These are phyloP conservation scores for Viridothelium virens DNA, from an alignment of 495 filamentous ascomycete species.

Conservation along the genomic window DNA sequence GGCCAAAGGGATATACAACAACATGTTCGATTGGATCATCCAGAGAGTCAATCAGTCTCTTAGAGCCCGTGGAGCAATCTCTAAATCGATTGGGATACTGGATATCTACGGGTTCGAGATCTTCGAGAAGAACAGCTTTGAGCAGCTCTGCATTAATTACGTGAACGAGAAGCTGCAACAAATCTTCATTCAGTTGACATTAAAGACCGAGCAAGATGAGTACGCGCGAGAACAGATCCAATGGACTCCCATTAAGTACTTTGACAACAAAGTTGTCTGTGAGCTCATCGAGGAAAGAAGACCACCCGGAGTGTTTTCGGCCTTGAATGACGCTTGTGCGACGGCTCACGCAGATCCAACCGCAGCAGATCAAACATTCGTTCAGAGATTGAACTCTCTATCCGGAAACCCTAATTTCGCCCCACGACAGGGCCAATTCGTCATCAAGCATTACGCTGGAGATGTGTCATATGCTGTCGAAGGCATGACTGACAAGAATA, in stretches of 20 bases:
- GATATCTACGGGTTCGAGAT: slow-evolving; percentile 99
- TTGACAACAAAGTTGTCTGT: slow-evolving; percentile 99
- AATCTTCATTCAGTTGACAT: slow-evolving; percentile 96
- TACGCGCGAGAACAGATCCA: slow-evolving; percentile 93
- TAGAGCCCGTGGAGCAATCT: slow-evolving; percentile 62
- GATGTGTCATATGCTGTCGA: slow-evolving; percentile 93
- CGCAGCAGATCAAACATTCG: slow-evolving; percentile 93
- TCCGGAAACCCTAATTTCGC: slow-evolving; percentile 84
- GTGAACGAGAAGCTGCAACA: slow-evolving; percentile 99
- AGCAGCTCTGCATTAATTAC: slow-evolving; percentile 99
- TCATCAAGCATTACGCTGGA: slow-evolving; percentile 98
- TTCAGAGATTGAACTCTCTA: slow-evolving; percentile 82
- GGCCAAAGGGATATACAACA: slow-evolving; percentile 91
- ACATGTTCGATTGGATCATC: slow-evolving; percentile 98
- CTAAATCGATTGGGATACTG: slow-evolving; percentile 90
- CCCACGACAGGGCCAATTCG: slow-evolving; percentile 87
- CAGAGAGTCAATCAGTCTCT: slow-evolving; percentile 84
- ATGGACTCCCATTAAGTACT: slow-evolving; percentile 99
- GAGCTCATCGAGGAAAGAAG: slow-evolving; percentile 90
- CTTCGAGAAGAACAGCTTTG: slow-evolving; percentile 98
- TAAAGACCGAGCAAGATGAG: slow-evolving; percentile 97
- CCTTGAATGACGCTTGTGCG: slow-evolving; percentile 93
- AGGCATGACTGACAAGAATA: slow-evolving; percentile 99
- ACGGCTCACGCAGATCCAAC: slow-evolving; percentile 91
- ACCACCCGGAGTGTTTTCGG: slow-evolving; percentile 90